Percentiles rank a stretch among this genome's conserved stretches.
phyloP scores from a whole-genome alignment of 768 basidiomycete species.

The Boletus fagicola region DNA sequence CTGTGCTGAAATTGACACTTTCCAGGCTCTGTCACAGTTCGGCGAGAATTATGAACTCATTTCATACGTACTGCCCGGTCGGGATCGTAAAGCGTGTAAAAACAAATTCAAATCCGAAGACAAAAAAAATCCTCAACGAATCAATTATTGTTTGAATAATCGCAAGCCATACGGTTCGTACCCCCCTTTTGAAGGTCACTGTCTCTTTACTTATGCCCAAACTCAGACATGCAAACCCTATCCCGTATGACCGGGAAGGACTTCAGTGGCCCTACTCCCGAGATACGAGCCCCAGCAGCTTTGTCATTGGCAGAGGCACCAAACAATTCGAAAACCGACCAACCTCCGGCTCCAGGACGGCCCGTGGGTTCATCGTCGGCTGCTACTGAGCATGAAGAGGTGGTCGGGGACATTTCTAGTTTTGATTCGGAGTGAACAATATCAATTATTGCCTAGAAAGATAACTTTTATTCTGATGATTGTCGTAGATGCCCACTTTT shows the following conservation, averaged over 20 bases:
- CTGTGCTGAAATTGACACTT: slow-evolving; percentile 7
- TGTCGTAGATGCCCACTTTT: not conserved
- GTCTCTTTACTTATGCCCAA: not conserved
- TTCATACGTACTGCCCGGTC: slow-evolving; percentile 77
- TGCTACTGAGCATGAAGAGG: slow-evolving; percentile 33
- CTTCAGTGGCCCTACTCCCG: slow-evolving; percentile 77
- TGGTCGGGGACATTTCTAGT: slow-evolving; percentile 31
- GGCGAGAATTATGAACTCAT: slow-evolving; percentile 94
- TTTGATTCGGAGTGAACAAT: slow-evolving; percentile 20
- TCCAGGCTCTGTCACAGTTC: slow-evolving; percentile 84
- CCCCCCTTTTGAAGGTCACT: not conserved
- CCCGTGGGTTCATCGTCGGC: slow-evolving; percentile 35
- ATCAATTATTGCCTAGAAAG: not conserved
- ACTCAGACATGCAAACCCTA: slow-evolving; percentile 65
- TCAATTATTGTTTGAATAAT: slow-evolving; percentile 73
- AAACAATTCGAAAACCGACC: not conserved
- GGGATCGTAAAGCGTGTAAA: slow-evolving; percentile 87
- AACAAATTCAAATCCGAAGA: slow-evolving; percentile 93
- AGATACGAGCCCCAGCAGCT: slow-evolving; percentile 49
- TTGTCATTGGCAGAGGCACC: slow-evolving; percentile 34
- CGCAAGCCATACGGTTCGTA: slow-evolving; percentile 71
- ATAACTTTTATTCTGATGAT: not conserved
- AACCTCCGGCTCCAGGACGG: not conserved
- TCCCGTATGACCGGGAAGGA: slow-evolving; percentile 83
- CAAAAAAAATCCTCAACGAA: slow-evolving; percentile 71